Conservation (phyloP, 2,329 filamentous ascomycete genomes). For the Trichothecium sympodiale region DNA sequence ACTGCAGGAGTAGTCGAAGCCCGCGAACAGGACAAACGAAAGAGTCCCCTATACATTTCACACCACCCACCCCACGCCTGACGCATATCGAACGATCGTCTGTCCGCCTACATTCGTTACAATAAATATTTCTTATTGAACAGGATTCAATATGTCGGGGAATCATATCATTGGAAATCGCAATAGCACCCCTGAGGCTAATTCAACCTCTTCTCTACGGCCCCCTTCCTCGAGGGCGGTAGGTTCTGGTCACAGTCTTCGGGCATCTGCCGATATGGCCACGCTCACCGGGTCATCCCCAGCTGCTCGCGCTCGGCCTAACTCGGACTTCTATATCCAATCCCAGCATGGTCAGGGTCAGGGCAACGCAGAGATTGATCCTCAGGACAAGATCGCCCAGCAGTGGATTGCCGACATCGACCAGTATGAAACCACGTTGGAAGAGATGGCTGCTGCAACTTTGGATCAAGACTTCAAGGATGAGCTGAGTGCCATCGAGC, state of each 20-base stretch:
- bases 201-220: slow-evolving; percentile 69
- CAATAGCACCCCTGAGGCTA: slow-evolving; percentile 93
- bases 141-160: slow-evolving; percentile 48
- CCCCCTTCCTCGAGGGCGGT: slow-evolving; percentile 70
- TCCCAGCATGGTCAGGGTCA: slow-evolving; percentile 57
- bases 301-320: slow-evolving; percentile 76
- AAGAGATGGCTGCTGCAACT: slow-evolving; percentile 98
- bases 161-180: slow-evolving; percentile 68
- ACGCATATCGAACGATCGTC: slow-evolving; percentile 1
- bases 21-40: background rate
- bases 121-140: slow-evolving; percentile 7
- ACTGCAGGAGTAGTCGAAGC: slow-evolving; percentile 56
- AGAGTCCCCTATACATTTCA: slow-evolving; percentile 10
- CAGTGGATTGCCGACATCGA: slow-evolving; percentile 99
- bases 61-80: slow-evolving; percentile 9
- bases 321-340: slow-evolving; percentile 89
- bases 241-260: slow-evolving; percentile 72
- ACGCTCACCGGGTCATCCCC: slow-evolving; percentile 58
- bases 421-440: slow-evolving; percentile 95
- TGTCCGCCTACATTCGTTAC: slow-evolving; percentile 9
- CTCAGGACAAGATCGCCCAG: slow-evolving; percentile 86
- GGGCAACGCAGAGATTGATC: slow-evolving; percentile 60
- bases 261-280: slow-evolving; percentile 93
- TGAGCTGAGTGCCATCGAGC: slow-evolving; percentile 95
- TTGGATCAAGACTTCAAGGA: slow-evolving; percentile 99